Conservation (phyloP, 306 rosid genomes). For the Glycine tomentella region DNA sequence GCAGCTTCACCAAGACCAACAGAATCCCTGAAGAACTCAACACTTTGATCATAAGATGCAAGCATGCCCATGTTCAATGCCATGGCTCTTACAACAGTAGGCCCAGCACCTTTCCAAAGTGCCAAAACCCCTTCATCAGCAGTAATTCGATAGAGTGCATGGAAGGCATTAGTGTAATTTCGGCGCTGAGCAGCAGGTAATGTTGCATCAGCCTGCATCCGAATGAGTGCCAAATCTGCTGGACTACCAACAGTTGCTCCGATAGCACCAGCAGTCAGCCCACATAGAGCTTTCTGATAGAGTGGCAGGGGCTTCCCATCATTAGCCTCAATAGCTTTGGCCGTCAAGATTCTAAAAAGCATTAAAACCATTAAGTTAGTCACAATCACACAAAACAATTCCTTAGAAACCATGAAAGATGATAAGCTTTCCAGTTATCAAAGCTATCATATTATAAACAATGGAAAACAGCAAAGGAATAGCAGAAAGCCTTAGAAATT, state of each 20-base stretch:
- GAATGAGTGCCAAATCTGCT: conserved; percentile 95
- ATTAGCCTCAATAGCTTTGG: conserved; percentile 92
- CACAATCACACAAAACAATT: neutral
- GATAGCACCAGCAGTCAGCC: conserved; percentile 98
- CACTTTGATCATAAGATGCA: conserved; percentile 96
- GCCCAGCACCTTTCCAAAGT: conserved; percentile 99
- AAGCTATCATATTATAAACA: conserved; percentile 13
- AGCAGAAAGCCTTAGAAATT: neutral
- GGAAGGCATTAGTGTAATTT: conserved; percentile 90
- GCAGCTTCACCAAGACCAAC: conserved; percentile 86
- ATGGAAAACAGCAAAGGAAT: neutral
- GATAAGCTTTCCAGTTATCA: neutral
- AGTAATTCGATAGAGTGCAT: conserved; percentile 85
- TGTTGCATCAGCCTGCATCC: conserved; percentile 99
- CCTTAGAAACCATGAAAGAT: conserved; percentile 4
- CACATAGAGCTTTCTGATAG: conserved; percentile 96
- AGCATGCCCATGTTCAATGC: conserved; percentile 99
- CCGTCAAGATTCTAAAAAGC: conserved; percentile 73
- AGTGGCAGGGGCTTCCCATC: conserved; percentile 99
- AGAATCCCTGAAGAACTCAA: conserved; percentile 88
- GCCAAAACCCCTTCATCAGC: conserved; percentile 93
- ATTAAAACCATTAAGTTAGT: neutral
- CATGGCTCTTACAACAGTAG: conserved; percentile 98
- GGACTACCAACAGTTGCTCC: conserved; percentile 96
- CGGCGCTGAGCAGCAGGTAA: conserved; percentile 92